These are phyloP conservation scores for Colletotrichum tofieldiae DNA, from an alignment of 2,329 filamentous ascomycete species.

Conservation along the genomic window DNA sequence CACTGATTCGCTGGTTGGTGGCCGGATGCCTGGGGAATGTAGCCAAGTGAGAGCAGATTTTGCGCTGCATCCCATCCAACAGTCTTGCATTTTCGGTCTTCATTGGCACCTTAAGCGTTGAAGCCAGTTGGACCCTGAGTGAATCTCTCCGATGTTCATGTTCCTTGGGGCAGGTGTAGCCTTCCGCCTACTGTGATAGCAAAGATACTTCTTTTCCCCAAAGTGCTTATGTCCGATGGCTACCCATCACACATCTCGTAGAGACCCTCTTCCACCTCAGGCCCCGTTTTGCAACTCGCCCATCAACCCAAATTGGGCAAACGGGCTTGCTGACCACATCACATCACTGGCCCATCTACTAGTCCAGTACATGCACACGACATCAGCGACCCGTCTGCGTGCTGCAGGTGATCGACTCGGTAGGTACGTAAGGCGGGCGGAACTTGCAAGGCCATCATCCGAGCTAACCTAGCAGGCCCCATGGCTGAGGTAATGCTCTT, in stretches of 20 bases:
- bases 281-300: background rate
- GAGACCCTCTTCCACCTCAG: background rate
- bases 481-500: background rate
- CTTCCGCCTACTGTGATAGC: background rate
- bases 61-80: background rate
- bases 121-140: too few species aligned
- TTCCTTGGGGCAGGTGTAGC: background rate
- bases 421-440: background rate
- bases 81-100: background rate
- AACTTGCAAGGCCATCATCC: slow-evolving; percentile 6
- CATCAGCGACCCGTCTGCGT: slow-evolving; percentile 7
- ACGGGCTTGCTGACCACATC: background rate
- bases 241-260: background rate
- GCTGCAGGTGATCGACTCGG: slow-evolving; percentile 17
- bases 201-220: background rate
- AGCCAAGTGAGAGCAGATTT: background rate
- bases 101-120: background rate
- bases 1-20: slow-evolving; percentile 8
- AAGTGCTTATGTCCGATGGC: background rate
- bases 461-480: background rate
- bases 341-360: background rate
- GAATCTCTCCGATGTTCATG: background rate
- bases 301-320: background rate
- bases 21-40: slow-evolving; percentile 22
- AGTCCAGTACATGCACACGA: background rate